Percentiles rank a stretch among this genome's conserved stretches.
phyloP scores from a whole-genome alignment of 208 protist species.

The Balamuthia mandrillaris region DNA sequence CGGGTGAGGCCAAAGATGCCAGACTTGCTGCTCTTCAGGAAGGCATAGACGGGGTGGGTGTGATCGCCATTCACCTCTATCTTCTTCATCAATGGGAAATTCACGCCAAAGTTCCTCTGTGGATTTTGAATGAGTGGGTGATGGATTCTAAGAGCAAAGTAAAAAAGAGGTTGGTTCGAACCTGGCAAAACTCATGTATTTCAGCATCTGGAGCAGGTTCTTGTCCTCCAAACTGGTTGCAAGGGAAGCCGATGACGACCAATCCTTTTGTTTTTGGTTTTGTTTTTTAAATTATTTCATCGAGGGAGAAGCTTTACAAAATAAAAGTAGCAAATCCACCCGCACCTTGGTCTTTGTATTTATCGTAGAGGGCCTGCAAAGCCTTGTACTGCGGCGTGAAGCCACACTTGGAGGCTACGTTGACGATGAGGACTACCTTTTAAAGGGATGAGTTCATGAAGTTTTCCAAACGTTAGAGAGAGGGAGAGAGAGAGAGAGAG shows the following conservation, averaged over 20 bases:
- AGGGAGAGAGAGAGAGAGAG: too few species aligned
- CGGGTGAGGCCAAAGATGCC: not conserved
- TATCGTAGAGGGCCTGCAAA: constrained; percentile 37
- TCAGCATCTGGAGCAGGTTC: constrained; percentile 23
- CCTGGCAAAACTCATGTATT: constrained; percentile 41
- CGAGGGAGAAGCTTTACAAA: not conserved
- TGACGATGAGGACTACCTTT: constrained; percentile 33
- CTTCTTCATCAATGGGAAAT: constrained; percentile 40
- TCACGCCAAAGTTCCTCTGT: constrained; percentile 19
- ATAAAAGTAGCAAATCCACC: not conserved
- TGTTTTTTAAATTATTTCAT: not conserved
- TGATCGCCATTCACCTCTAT: constrained; percentile 33
- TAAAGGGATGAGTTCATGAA: not conserved
- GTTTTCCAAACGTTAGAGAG: too few species aligned
- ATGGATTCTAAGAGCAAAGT: too few species aligned
- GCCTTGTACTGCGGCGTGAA: constrained; percentile 38
- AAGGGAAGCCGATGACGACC: not conserved
- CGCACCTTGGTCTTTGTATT: constrained; percentile 13
- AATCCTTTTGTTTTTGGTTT: not conserved
- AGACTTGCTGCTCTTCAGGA: constrained; percentile 13
- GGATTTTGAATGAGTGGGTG: not conserved
- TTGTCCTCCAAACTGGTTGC: constrained; percentile 37
- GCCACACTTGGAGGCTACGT: constrained; percentile 46
- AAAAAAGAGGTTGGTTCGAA: not conserved
- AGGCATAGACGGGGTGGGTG: constrained; percentile 16